Evolutionary conservation across 192 early-diverging fungal genomes (phyloP), one percentile per base, ranked within the genome.

Genomic region (Chytriomyces sp.): DNA sequence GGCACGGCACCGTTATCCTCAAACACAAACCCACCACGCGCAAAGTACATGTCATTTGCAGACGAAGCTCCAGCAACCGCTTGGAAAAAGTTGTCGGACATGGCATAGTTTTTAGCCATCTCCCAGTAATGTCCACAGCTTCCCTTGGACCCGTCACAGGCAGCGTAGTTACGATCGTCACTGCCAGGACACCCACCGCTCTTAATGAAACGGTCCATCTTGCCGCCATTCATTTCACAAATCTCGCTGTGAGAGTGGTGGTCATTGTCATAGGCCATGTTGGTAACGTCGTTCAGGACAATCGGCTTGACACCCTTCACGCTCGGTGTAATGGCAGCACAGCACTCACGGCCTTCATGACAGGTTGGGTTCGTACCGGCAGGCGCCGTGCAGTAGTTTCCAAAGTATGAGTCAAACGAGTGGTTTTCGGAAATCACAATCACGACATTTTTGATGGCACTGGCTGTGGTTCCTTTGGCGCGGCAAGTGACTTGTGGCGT

Each of bases 61-160:
- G 50, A 43, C 11, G 67, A 71, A 6, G 73, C 69, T 50, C 77
- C 77, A 13, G 50, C 50, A 57, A 62, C 44, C 2, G 77, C 50
- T 44, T 78, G 77, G 62, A 78, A 78, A 45, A 59, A 78, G 20
- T 53, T 44, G 47, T 78, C 77, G 16, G 50, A 20, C 77, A 78
- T 78, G 50, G 77, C 77, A 64, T 74, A 50, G 7, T 10, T 13
- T 6, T 18, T 11, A 6, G 77, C 77, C 65, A 23, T 74, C 11
- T 28, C 50, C 68, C 68, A 69, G 50, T 78, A 69, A 45, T 78
- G 50, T 2, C 7, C 6, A 7, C 50, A 69, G 46, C 59, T 59
- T 9, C 57, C 77, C 11, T 7, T 43, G 35, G 50, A n/a, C 13
- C 65, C 77, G 43, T 45, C 28, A 16, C 69, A 69, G 16, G 61